Conservation (phyloP, 129 eudicot genomes). For the Calendula officinalis region DNA sequence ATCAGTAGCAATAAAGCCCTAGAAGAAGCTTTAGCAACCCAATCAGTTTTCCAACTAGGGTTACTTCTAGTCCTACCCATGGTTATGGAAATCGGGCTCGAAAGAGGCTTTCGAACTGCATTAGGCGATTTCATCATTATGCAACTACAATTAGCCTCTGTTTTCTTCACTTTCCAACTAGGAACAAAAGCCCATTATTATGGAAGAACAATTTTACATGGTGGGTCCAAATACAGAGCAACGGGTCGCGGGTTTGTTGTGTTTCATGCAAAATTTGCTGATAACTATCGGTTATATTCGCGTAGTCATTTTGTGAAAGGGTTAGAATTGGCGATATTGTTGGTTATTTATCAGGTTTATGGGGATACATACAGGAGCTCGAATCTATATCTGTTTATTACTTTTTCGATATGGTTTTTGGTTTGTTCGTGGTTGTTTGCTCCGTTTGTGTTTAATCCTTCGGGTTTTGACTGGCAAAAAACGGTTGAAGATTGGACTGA, state of each 20-base stretch:
- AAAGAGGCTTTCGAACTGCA: conserved; percentile 89
- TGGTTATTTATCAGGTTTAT: conserved; percentile 68
- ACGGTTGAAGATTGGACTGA: conserved; percentile 95
- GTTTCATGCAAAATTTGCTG: conserved; percentile 88
- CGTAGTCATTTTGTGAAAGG: conserved; percentile 97
- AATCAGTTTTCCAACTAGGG: conserved; percentile 76
- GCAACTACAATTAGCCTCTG: conserved; percentile 93
- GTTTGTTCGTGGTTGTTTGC: conserved; percentile 92
- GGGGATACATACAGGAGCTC: conserved; percentile 66
- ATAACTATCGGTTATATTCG: conserved; percentile 78
- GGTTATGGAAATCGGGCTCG: conserved; percentile 95
- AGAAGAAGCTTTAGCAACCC: conserved; percentile 83
- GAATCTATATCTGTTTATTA: conserved; percentile 54
- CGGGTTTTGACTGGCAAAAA: conserved; percentile 93
- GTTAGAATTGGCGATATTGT: conserved; percentile 63
- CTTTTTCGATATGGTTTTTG: conserved; percentile 85
- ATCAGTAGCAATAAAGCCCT: conserved; percentile 51
- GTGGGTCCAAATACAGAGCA: conserved; percentile 91
- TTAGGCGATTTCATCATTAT: conserved; percentile 74
- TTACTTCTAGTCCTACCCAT: conserved; percentile 80
- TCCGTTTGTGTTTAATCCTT: conserved; percentile 91
- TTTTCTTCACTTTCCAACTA: conserved; percentile 88
- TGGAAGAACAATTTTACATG: conserved; percentile 85
- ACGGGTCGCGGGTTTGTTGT: conserved; percentile 98
- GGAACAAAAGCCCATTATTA: conserved; percentile 92